Base-by-base conservation (phyloP, 805 yeast species). In the Cyberlindnera suaveolens region DNA sequence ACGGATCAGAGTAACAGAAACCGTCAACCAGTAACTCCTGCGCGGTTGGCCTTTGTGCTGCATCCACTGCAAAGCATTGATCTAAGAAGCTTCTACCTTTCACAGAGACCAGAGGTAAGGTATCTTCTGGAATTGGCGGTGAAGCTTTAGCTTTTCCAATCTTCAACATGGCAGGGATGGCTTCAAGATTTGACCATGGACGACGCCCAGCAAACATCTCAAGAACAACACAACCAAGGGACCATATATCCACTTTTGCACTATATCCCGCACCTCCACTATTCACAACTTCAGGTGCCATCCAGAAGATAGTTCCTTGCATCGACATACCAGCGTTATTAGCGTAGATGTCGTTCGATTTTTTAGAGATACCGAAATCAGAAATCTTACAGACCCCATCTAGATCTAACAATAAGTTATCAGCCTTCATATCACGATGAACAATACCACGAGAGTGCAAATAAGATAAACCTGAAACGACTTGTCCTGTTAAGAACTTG, bases 251-350 rank as follows among this genome's bases (percentile, higher is more conserved):
- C 19, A 93, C 89, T 64, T 93, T 93, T 17, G 99, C 99, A 68
- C 95, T 87, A 61, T 93, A 93, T 1, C 99, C 99, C 60, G 84
- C 93, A 50, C 81, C 93, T 54, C 77, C 81, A 45, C 87, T 88
- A 60, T 89, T 91, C 40, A 93, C 89, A 50, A 95, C 96, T 60
- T 93, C 99, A 0, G 99, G 99, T 1, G 99, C 99, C 99, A 93
- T 93, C 99, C 99, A 93, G 62, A 90, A 93, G 1, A 95, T 88
- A 0, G 99, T 90, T 19, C 99, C 99, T 64, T 95, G 96, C 95
- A 87, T 88, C 11, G 97, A 90, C 96, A 90, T 86, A 43, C 88
- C 96, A 4, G 96, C 88, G 54, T 87, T 81, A 61, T 93, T 89
- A 27, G 85, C 81, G 61, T 93, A 91, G 19, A 91, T 86, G 59